A percentile compares a stretch with the other conserved stretches of the same genome.
phyloP scores from a whole-genome alignment of 2,329 filamentous ascomycete genomes.

The Teratosphaeria gauchensis region DNA sequence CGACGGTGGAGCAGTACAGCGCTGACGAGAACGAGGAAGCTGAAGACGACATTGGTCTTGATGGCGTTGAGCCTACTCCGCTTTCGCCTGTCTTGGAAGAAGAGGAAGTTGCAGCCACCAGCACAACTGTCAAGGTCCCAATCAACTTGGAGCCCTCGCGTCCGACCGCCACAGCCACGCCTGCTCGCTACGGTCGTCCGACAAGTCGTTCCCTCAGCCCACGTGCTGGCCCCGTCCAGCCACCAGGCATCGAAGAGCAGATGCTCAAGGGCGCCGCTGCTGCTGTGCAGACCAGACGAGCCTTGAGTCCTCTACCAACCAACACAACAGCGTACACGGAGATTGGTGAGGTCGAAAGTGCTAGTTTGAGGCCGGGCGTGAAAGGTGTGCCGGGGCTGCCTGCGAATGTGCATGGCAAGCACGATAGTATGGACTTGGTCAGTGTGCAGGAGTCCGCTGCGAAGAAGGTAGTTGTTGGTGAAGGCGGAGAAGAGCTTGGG shows the following conservation, averaged over 20 bases:
- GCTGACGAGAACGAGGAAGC: conserved; percentile 18
- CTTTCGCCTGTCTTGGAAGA: conserved; percentile 27
- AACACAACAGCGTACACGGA: conserved; percentile 7
- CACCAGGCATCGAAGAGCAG: conserved; percentile 9
- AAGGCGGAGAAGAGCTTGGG: neutral
- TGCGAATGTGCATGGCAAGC: conserved; percentile 6
- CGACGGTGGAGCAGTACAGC: neutral
- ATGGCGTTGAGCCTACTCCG: conserved; percentile 15
- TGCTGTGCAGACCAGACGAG: conserved; percentile 11
- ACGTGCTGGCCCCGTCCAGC: conserved; percentile 10
- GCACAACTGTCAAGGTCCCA: conserved; percentile 8
- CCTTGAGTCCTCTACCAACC: conserved; percentile 11
- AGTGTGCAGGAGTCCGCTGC: conserved; percentile 4
- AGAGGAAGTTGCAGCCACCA: conserved; percentile 17
- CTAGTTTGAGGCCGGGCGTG: conserved; percentile 13
- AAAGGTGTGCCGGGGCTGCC: conserved; percentile 13
- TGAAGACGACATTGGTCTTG: conserved; percentile 5
- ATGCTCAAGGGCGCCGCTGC: conserved; percentile 16
- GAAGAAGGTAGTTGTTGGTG: conserved; percentile 2
- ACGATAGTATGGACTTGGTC: conserved; percentile 1
- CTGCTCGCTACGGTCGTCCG: conserved; percentile 15
- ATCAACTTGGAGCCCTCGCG: conserved; percentile 17
- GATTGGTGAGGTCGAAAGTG: conserved; percentile 10
- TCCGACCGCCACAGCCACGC: conserved; percentile 21
- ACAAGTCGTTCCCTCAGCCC: conserved; percentile 16